Evolutionary conservation across 2,329 filamentous ascomycete species (phyloP), one percentile per base, ranked within the genome.

Genomic region (Penicillium verrucosum): DNA sequence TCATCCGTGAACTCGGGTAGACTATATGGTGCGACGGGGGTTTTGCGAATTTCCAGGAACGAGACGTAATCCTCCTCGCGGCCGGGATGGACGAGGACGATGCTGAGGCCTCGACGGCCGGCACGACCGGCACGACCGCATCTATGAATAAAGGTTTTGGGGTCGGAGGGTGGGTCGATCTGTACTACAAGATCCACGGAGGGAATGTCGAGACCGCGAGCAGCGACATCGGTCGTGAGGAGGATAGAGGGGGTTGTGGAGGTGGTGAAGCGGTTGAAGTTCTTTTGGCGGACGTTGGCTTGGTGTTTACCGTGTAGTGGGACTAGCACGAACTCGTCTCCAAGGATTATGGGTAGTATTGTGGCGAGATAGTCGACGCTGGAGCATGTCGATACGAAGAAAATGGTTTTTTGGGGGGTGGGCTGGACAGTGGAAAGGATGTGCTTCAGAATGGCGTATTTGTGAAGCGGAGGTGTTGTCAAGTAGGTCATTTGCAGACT

Each of bases 311-410:
- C 94, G 68, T 99, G 94, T 0, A 99, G 80, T 0, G 92, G 89
- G 8, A 96, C 82, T 3, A 96, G 77, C 0, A 83, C 78, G 67
- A 90, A 90, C n/a, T 72, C 66, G 9, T 81, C 73, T 1, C 89
- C 88, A 0, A 99, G 77, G 6, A 97, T 76, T 2, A 81, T 75
- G 0, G 90, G 89, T 1, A 99, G 80, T 6, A 96, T 79, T 64
- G 91, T 84, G 58, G 92, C 86, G 71, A 96, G 95, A 75, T 97
- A 97, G 73, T 97, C 93, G 58, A 99, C 94, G 0, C 90, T 89
- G 32, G 92, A 92, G 72, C 94, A 97, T 2, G 93, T 97, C 0
- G 92, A 95, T 23, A 97, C 81, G 71, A 97, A 99, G 51, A 97
- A 81, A 52, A 99, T 97, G 32, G 86, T 89, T 68, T 92, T 92